Percentiles rank a stretch among this genome's conserved stretches.
These are phyloP conservation scores for Zasmidium citrigriseum DNA, from an alignment of 2,329 filamentous ascomycete genomes.

Conservation along the genomic window DNA sequence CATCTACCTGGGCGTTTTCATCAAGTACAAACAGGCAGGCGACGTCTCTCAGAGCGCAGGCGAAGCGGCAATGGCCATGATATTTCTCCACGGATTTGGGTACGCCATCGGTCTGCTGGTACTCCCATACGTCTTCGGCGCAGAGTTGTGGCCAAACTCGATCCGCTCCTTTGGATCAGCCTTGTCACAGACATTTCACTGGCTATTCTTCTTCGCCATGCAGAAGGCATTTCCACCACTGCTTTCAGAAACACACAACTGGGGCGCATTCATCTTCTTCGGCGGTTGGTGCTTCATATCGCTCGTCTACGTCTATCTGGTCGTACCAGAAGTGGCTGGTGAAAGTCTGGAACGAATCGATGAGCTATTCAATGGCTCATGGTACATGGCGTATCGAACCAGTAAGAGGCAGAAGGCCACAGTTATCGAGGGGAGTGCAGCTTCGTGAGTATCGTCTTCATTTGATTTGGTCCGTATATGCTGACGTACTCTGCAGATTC, in stretches of 20 bases:
- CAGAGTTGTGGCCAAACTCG: slow-evolving; percentile 49
- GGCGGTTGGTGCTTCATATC: slow-evolving; percentile 42
- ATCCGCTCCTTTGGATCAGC: slow-evolving; percentile 49
- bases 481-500: too few relatives aligned
- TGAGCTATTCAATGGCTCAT: slow-evolving; percentile 11
- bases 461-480: too few relatives aligned
- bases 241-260: slow-evolving; percentile 39
- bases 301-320: slow-evolving; percentile 41
- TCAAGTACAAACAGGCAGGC: slow-evolving; percentile 38
- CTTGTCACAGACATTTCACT: slow-evolving; percentile 43
- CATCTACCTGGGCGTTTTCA: slow-evolving; percentile 44
- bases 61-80: slow-evolving; percentile 44
- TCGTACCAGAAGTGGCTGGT: slow-evolving; percentile 44
- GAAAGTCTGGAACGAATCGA: slow-evolving; percentile 39
- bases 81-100: slow-evolving; percentile 50
- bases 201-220: slow-evolving; percentile 47
- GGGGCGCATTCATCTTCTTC: slow-evolving; percentile 49
- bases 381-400: slow-evolving; percentile 2
- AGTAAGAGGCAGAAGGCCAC: too few relatives aligned
- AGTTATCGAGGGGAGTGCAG: too few relatives aligned
- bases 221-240: slow-evolving; percentile 39
- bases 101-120: slow-evolving; percentile 44
- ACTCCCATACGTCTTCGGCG: slow-evolving; percentile 49
- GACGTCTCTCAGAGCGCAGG: slow-evolving; percentile 32
- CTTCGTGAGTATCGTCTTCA: too few relatives aligned